Evolutionary conservation across 495 filamentous ascomycete species (phyloP).

Genomic region (Xylaria acuta): DNA sequence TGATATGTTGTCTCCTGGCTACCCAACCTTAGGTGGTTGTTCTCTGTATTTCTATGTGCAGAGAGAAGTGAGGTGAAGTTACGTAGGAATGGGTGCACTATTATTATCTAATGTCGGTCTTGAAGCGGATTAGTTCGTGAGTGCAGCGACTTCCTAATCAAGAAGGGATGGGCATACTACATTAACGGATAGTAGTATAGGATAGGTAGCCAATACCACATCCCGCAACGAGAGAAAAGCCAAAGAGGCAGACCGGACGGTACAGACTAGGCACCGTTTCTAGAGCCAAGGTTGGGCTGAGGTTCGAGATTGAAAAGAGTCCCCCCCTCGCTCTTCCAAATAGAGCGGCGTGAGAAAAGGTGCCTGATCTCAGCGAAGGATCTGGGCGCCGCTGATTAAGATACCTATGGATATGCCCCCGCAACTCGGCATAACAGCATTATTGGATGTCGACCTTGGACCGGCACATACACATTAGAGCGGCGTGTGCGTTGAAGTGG

Average conservation of each 20-base stretch:
- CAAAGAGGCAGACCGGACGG: not conserved
- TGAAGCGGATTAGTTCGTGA: not conserved
- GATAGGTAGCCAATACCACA: not conserved
- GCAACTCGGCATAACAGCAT: slow-evolving; percentile 5
- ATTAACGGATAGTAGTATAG: not conserved
- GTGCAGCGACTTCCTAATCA: not conserved
- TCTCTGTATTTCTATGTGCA: not conserved
- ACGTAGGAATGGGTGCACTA: not conserved
- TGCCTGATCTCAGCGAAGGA: not conserved
- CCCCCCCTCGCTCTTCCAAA: not conserved
- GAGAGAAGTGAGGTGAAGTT: not conserved
- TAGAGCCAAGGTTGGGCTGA: not conserved
- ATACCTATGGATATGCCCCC: not conserved
- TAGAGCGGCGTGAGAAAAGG: not conserved
- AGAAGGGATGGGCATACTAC: not conserved
- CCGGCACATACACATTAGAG: not conserved
- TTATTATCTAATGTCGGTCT: no score
- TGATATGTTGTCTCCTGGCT: not conserved
- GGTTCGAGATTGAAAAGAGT: no score
- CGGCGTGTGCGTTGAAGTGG: not conserved
- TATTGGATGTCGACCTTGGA: slow-evolving; percentile 3
- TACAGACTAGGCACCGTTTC: not conserved
- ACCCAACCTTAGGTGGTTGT: not conserved
- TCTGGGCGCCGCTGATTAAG: not conserved
- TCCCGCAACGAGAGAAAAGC: not conserved